These are phyloP conservation scores for Penicillium frequentans DNA, from an alignment of 2,329 filamentous ascomycete species.

Conservation along the genomic window DNA sequence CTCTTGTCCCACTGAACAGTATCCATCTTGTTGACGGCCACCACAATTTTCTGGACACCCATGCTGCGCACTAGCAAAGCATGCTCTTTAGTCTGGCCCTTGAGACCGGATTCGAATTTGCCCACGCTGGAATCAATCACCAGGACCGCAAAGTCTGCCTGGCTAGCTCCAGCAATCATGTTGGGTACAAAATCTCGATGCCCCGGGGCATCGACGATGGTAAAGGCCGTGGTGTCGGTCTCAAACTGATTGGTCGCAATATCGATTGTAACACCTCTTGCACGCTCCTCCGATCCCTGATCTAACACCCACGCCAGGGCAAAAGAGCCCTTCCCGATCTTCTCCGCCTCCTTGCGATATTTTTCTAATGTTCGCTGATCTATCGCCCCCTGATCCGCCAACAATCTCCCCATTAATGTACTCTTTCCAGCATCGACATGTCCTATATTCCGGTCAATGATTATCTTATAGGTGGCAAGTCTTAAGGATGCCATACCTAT, in stretches of 20 bases:
- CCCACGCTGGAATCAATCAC: constrained; percentile 90
- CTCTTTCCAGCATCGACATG: constrained; percentile 98
- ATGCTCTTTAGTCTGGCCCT: constrained; percentile 92
- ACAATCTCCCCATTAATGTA: constrained; percentile 91
- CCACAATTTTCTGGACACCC: constrained; percentile 82
- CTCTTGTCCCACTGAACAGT: constrained; percentile 78
- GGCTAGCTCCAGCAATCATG: constrained; percentile 96
- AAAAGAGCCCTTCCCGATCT: constrained; percentile 91
- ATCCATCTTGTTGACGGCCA: constrained; percentile 96
- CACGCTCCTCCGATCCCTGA: constrained; percentile 83
- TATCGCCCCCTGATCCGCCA: constrained; percentile 85
- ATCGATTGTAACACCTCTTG: constrained; percentile 91
- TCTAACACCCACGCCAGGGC: constrained; percentile 97
- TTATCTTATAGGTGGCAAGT: constrained; percentile 5
- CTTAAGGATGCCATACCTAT: constrained; percentile 62
- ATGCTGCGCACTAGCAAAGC: constrained; percentile 86
- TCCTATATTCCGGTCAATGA: constrained; percentile 52
- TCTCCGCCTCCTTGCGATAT: constrained; percentile 83
- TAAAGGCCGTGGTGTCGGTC: constrained; percentile 82
- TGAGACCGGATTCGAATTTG: constrained; percentile 89
- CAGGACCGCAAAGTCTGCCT: constrained; percentile 92
- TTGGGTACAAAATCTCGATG: constrained; percentile 97
- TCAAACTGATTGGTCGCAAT: constrained; percentile 95
- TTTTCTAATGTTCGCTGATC: constrained; percentile 86
- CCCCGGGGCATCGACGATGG: constrained; percentile 91